These are phyloP conservation scores for Lathyrus sativus DNA, from an alignment of 306 rosid species.

Conservation along the genomic window DNA sequence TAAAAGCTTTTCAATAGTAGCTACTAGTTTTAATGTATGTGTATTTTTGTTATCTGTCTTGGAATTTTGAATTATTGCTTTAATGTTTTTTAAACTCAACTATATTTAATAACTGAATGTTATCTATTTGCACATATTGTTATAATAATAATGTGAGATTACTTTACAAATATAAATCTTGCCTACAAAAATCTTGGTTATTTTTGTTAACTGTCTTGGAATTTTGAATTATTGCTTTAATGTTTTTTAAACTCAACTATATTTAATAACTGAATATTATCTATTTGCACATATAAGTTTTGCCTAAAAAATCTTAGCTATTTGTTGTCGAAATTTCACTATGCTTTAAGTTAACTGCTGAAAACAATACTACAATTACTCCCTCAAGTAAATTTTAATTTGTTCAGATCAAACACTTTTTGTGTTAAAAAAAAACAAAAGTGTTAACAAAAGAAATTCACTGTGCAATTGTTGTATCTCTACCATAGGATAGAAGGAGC, in stretches of 20 bases:
- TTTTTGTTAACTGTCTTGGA: background rate
- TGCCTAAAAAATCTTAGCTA: background rate
- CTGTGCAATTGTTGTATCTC: constrained; percentile 26
- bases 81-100: constrained; percentile 10
- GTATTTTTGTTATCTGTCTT: background rate
- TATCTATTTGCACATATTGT: constrained; percentile 13
- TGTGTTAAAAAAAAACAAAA: background rate
- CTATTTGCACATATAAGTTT: constrained; percentile 14
- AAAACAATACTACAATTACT: constrained; percentile 16
- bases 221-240: constrained; percentile 16
- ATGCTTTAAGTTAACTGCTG: constrained; percentile 30
- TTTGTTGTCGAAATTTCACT: constrained; percentile 15
- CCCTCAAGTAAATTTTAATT: constrained; percentile 15
- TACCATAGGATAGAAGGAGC: constrained; percentile 93
- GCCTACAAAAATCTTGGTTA: too few relatives aligned
- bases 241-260: constrained; percentile 4
- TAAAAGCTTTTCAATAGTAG: background rate
- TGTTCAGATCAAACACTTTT: constrained; percentile 22
- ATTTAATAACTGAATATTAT: background rate
- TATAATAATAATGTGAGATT: background rate
- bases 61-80: constrained; percentile 14
- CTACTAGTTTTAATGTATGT: background rate
- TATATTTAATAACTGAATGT: background rate
- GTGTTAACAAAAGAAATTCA: constrained; percentile 17
- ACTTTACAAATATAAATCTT: background rate